Conservation (phyloP, 441 rosid genomes). For the Arabidopsis lyrata region DNA sequence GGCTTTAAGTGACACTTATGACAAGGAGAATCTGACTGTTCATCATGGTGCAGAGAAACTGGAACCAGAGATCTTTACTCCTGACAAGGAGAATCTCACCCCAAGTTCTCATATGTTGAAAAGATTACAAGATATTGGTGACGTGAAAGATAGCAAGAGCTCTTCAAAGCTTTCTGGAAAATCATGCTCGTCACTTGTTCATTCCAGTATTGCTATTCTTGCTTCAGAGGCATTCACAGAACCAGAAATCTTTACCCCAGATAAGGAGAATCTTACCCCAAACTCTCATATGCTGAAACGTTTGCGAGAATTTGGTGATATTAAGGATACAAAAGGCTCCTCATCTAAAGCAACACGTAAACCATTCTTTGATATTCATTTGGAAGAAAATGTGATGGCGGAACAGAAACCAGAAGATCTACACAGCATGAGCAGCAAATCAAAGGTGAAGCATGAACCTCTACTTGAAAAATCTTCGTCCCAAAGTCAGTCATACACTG, state of each 20-base stretch:
- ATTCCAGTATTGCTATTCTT: slow-evolving; percentile 13
- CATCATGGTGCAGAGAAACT: slow-evolving; percentile 48
- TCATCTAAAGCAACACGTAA: slow-evolving; percentile 43
- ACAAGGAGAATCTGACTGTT: slow-evolving; percentile 26
- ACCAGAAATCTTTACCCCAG: slow-evolving; percentile 72
- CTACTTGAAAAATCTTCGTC: slow-evolving; percentile 48
- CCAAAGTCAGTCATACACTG: slow-evolving; percentile 44
- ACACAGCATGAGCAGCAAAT: slow-evolving; percentile 40
- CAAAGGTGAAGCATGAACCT: slow-evolving; percentile 50
- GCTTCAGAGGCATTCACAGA: slow-evolving; percentile 42
- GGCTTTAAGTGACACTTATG: slow-evolving; percentile 31
- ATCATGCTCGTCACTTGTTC: slow-evolving; percentile 30
- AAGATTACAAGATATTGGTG: slow-evolving; percentile 55
- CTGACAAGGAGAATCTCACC: slow-evolving; percentile 83
- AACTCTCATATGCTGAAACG: slow-evolving; percentile 54
- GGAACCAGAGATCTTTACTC: slow-evolving; percentile 69
- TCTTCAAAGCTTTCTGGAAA: slow-evolving; percentile 31
- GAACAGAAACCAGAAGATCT: slow-evolving; percentile 51
- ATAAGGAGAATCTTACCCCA: slow-evolving; percentile 85
- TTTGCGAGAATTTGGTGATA: slow-evolving; percentile 51
- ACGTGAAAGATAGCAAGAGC: slow-evolving; percentile 49
- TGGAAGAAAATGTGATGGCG: slow-evolving; percentile 51
- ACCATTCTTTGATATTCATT: slow-evolving; percentile 43
- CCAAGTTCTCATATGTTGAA: slow-evolving; percentile 58
- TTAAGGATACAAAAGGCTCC: slow-evolving; percentile 50